Evolutionary conservation across 768 basidiomycete genomes (phyloP).

Genomic region (Leccinum truebloodii): DNA sequence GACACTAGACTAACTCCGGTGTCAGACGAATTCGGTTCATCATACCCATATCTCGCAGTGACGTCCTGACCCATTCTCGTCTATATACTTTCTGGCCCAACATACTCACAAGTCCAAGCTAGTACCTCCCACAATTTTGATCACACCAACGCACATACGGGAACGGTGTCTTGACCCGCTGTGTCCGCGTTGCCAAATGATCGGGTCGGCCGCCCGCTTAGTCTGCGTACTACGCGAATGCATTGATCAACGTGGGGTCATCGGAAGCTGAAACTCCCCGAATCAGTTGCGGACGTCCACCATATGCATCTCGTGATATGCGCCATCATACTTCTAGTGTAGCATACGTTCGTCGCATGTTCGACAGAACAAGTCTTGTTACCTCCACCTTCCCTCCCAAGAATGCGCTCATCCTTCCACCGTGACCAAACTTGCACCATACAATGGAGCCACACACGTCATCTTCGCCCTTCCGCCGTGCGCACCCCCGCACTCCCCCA

Average conservation of each 20-base stretch:
- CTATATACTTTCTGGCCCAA: background rate
- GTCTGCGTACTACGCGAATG: conserved; percentile 6
- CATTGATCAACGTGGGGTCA: conserved; percentile 13
- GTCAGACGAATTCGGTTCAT: background rate
- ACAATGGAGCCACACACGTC: conserved; percentile 16
- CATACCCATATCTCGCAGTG: conserved; percentile 2
- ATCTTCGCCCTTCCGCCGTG: conserved; percentile 14
- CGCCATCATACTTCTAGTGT: background rate
- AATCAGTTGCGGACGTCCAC: background rate
- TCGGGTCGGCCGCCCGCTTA: conserved; percentile 4
- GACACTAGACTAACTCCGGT: background rate
- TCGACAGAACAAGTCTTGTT: background rate
- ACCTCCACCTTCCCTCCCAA: conserved; percentile 4
- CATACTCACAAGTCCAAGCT: background rate
- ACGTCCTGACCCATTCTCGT: conserved; percentile 7
- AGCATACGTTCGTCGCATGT: conserved; percentile 22
- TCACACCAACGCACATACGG: conserved; percentile 4
- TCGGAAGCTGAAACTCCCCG: background rate
- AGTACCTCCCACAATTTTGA: conserved; percentile 6
- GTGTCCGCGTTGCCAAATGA: conserved; percentile 7
- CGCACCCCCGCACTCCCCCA: conserved; percentile 23
- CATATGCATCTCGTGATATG: background rate
- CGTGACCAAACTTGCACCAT: background rate
- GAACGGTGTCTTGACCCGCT: conserved; percentile 11
- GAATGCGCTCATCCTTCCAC: conserved; percentile 10